Percentiles rank a stretch among this genome's conserved stretches.
These are phyloP conservation scores for Potentilla sterilis DNA, from an alignment of 306 rosid species.

Conservation along the genomic window DNA sequence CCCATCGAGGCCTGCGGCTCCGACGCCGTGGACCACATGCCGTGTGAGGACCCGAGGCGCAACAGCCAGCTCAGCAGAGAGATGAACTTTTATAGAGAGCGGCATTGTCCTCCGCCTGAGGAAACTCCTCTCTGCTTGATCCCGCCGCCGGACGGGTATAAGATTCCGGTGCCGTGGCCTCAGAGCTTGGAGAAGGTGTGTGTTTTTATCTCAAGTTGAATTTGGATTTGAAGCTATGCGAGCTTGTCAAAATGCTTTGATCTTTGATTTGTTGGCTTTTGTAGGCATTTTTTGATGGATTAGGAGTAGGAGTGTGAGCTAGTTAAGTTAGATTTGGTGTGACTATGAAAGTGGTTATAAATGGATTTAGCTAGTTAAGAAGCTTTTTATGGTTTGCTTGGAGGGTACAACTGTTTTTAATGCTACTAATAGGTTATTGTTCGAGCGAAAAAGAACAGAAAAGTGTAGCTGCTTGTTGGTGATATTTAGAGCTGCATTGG, in stretches of 20 bases:
- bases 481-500: neutral
- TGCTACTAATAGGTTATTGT: neutral
- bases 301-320: neutral
- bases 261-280: neutral
- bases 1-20: conserved; percentile 68
- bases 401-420: neutral
- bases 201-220: neutral
- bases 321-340: neutral
- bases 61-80: conserved; percentile 89
- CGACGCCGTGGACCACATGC: conserved; percentile 86
- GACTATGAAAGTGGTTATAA: neutral
- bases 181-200: conserved; percentile 86
- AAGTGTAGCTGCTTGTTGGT: neutral
- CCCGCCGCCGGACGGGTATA: conserved; percentile 76
- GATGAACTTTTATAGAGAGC: conserved; percentile 87
- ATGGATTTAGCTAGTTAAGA: neutral
- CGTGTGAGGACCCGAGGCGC: conserved; percentile 84
- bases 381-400: neutral
- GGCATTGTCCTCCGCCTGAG: conserved; percentile 76
- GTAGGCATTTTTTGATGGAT: neutral
- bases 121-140: conserved; percentile 76
- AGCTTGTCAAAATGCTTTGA: neutral
- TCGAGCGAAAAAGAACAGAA: neutral
- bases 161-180: conserved; percentile 87
- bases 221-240: too few species aligned